A percentile compares a stretch with the other conserved stretches of the same genome.
Evolutionary conservation across 495 filamentous ascomycete genomes (phyloP).

Genomic region (Daldinia grandis): DNA sequence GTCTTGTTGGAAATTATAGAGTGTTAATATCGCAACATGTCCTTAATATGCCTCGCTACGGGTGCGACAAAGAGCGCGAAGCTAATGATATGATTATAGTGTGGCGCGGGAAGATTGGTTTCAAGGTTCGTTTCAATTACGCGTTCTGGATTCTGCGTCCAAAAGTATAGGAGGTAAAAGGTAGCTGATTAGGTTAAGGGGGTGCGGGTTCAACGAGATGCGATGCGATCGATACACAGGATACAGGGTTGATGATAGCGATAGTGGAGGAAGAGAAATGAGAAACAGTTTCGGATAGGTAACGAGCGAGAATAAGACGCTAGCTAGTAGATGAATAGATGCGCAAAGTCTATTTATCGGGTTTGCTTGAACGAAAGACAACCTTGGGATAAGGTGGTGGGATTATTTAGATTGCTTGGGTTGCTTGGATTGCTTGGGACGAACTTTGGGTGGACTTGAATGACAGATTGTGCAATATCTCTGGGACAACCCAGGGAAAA

Average conservation of each 20-base stretch:
- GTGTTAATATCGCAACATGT: constrained; percentile 36
- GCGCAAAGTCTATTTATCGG: not conserved
- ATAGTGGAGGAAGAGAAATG: constrained; percentile 28
- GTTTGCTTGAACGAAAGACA: constrained; percentile 30
- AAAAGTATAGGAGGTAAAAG: constrained; percentile 4
- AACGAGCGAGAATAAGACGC: constrained; percentile 16
- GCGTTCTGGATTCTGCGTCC: constrained; percentile 25
- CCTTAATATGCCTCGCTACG: constrained; percentile 11
- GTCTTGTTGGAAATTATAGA: not conserved
- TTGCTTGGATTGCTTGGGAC: constrained; percentile 1
- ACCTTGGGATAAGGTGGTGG: constrained; percentile 1
- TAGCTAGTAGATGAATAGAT: not conserved
- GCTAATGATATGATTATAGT: constrained; percentile 9
- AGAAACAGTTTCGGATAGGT: constrained; percentile 10
- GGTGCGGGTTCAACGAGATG: constrained; percentile 3
- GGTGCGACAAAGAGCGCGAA: constrained; percentile 5
- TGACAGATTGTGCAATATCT: constrained; percentile 32
- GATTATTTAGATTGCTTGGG: not conserved
- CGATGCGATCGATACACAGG: not conserved
- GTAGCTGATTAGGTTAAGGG: constrained; percentile 17
- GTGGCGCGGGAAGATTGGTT: constrained; percentile 21
- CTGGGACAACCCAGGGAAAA: constrained; percentile 14
- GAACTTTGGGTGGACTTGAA: constrained; percentile 9
- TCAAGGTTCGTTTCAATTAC: constrained; percentile 42
- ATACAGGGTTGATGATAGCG: not conserved